phyloP scores from a whole-genome alignment of 768 basidiomycete species.

The Mycena albidolilacea region DNA sequence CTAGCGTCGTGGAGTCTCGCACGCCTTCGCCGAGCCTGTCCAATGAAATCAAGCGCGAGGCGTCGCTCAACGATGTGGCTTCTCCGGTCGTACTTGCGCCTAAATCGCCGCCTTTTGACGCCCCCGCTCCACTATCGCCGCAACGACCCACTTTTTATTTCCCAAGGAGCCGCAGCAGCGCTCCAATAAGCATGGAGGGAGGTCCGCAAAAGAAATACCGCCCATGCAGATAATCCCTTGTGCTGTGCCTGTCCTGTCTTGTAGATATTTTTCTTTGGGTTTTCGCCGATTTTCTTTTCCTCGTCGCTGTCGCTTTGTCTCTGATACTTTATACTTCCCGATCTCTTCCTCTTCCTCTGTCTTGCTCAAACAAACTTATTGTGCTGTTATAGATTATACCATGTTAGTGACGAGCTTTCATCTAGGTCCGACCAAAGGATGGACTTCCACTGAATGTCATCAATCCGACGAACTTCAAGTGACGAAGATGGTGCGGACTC shows the following conservation, averaged over 20 bases:
- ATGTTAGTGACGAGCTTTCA: too few species aligned
- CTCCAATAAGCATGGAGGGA: neutral
- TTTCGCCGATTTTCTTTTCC: neutral
- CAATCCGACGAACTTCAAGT: too few species aligned
- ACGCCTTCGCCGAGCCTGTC: neutral
- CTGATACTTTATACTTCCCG: too few species aligned
- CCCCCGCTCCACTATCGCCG: too few species aligned
- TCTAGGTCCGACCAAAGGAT: too few species aligned
- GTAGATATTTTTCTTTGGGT: neutral
- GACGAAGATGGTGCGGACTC: too few species aligned
- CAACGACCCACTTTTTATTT: too few species aligned
- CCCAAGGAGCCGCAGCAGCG: slow-evolving; percentile 1
- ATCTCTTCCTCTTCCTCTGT: too few species aligned
- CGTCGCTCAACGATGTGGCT: neutral
- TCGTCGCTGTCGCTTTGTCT: neutral
- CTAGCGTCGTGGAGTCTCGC: slow-evolving; percentile 10
- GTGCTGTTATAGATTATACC: too few species aligned
- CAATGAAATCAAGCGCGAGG: slow-evolving; percentile 6
- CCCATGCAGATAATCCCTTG: slow-evolving; percentile 1
- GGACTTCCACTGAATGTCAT: too few species aligned
- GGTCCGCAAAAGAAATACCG: slow-evolving; percentile 6
- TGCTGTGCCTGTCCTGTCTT: slow-evolving; percentile 5
- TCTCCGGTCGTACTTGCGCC: neutral
- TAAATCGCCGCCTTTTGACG: too few species aligned
- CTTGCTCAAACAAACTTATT: too few species aligned